A percentile compares a stretch with the other conserved stretches of the same genome.
phyloP scores from a whole-genome alignment of 208 protist species.

The Borovskyia barvae region DNA sequence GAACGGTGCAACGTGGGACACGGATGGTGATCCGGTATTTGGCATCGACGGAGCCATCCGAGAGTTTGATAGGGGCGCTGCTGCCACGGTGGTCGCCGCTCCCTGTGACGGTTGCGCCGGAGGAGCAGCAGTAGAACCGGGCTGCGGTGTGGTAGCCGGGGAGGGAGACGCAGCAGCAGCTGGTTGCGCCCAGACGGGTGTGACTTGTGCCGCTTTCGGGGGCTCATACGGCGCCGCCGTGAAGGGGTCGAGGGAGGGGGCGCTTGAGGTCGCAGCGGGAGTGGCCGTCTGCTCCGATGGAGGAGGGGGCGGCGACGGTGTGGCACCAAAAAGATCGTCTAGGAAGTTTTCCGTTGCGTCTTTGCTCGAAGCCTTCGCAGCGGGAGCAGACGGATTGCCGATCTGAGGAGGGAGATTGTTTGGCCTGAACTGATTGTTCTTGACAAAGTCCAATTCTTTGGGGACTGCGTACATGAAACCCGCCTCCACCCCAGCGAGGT shows the following conservation, averaged over 20 bases:
- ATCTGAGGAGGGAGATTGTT: slow-evolving; percentile 35
- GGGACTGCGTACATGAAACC: slow-evolving; percentile 72
- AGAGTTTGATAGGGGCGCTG: neutral
- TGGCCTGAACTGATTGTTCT: slow-evolving; percentile 63
- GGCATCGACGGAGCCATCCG: neutral
- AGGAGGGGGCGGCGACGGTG: slow-evolving; percentile 10
- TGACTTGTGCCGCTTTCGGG: slow-evolving; percentile 31
- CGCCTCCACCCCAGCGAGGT: slow-evolving; percentile 70
- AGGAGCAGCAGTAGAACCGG: too few relatives aligned
- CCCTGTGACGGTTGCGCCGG: slow-evolving; percentile 4
- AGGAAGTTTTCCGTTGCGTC: slow-evolving; percentile 43
- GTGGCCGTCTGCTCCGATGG: slow-evolving; percentile 7
- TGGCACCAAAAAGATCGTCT: slow-evolving; percentile 77
- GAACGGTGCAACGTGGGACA: slow-evolving; percentile 6
- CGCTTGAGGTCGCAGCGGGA: slow-evolving; percentile 1
- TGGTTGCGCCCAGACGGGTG: slow-evolving; percentile 39
- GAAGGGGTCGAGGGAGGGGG: slow-evolving; percentile 10
- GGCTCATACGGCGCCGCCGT: slow-evolving; percentile 21
- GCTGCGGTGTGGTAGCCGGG: slow-evolving; percentile 9
- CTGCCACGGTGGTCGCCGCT: neutral
- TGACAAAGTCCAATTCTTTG: slow-evolving; percentile 75
- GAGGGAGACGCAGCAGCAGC: neutral
- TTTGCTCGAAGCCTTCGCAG: slow-evolving; percentile 1
- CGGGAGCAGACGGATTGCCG: slow-evolving; percentile 2
- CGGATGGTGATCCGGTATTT: neutral